Evolutionary conservation across 495 filamentous ascomycete genomes (phyloP).

Genomic region (Cercophora samala): DNA sequence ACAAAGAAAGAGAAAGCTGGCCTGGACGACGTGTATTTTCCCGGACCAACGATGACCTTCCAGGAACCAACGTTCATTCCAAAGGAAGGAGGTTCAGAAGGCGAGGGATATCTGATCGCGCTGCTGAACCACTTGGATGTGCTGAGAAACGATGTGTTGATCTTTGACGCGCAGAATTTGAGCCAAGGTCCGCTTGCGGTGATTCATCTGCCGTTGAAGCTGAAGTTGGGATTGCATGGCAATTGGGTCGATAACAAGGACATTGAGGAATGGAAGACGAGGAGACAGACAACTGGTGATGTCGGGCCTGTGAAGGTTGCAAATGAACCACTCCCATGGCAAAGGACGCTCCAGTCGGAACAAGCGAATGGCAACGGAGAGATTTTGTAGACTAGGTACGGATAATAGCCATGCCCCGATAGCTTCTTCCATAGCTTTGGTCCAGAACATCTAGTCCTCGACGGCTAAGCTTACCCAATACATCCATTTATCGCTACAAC

Average conservation of each 20-base stretch:
- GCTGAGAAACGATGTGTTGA: slow-evolving; percentile 49
- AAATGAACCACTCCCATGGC: slow-evolving; percentile 43
- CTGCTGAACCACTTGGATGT: slow-evolving; percentile 54
- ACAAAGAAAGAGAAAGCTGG: slow-evolving; percentile 23
- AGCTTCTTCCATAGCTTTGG: no score
- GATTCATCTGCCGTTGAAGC: slow-evolving; percentile 44
- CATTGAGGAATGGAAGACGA: slow-evolving; percentile 42
- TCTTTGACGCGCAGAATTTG: slow-evolving; percentile 48
- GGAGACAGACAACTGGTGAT: slow-evolving; percentile 34
- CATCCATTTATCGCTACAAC: no score
- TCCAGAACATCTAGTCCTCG: no score
- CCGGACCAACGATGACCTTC: slow-evolving; percentile 50
- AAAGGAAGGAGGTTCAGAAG: slow-evolving; percentile 42
- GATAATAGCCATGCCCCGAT: no score
- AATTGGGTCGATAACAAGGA: slow-evolving; percentile 48
- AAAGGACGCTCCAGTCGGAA: slow-evolving; percentile 23
- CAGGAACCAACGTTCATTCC: slow-evolving; percentile 60
- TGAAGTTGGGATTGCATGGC: slow-evolving; percentile 46
- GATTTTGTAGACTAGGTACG: no score
- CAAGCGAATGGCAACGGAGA: neutral
- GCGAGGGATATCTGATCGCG: slow-evolving; percentile 54
- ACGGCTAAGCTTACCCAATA: no score
- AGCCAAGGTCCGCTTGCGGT: slow-evolving; percentile 44
- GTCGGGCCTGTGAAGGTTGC: slow-evolving; percentile 43
- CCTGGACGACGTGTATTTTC: slow-evolving; percentile 43